Conservation (phyloP, 345 rosid species). For the Lepidium africanum region DNA sequence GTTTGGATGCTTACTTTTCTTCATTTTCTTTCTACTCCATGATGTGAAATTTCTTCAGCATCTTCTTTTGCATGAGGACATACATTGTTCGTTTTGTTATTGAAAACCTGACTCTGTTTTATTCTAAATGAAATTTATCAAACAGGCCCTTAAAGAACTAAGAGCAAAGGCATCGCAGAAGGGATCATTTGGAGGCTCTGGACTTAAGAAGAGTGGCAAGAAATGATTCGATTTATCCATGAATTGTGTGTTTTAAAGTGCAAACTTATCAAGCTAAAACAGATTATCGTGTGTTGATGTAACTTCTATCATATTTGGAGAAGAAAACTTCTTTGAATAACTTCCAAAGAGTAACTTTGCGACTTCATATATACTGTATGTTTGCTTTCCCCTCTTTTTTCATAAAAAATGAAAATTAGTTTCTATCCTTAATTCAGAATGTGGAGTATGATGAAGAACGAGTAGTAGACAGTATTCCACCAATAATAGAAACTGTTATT, state of each 20-base stretch:
- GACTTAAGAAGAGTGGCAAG: constrained; percentile 94
- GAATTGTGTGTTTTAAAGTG: background rate
- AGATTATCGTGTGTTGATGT: constrained; percentile 15
- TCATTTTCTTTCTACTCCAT: background rate
- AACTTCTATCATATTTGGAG: constrained; percentile 9
- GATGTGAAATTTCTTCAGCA: background rate
- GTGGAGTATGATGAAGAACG: background rate
- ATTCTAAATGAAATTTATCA: background rate
- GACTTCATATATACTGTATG: background rate
- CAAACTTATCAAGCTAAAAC: constrained; percentile 9
- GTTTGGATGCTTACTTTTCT: background rate
- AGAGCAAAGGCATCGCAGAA: constrained; percentile 75
- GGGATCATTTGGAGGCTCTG: constrained; percentile 79
- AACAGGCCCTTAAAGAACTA: constrained; percentile 80
- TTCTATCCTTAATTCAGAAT: background rate
- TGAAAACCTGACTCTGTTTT: no score
- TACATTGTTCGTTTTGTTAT: background rate
- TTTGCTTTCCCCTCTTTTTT: background rate
- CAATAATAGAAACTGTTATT: background rate
- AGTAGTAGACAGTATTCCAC: background rate
- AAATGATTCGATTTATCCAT: constrained; percentile 30
- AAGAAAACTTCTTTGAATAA: background rate
- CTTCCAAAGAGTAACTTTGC: background rate
- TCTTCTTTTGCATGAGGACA: background rate
- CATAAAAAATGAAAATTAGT: background rate